Percentiles rank a stretch among this genome's conserved stretches.
These are phyloP conservation scores for Carex myosuroides DNA, from an alignment of 176 grass and related monocot species.

Conservation along the genomic window DNA sequence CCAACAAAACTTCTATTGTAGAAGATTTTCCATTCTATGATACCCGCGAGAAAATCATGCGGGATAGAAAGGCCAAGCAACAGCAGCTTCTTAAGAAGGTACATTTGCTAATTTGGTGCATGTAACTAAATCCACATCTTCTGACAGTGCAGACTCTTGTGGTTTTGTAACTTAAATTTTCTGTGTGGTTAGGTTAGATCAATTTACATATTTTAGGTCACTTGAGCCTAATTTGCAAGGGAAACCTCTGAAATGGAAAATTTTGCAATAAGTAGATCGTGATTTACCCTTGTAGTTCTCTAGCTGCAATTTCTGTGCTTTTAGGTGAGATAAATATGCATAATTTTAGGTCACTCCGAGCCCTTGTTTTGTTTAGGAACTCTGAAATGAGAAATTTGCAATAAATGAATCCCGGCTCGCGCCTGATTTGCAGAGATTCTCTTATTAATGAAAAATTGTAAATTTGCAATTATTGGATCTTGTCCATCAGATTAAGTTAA, in stretches of 20 bases:
- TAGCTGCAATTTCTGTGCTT: background rate
- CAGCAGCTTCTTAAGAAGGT: conserved; percentile 77
- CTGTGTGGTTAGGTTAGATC: background rate
- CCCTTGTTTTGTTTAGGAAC: background rate
- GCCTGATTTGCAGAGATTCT: background rate
- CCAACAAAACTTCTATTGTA: conserved; percentile 67
- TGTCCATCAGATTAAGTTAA: background rate
- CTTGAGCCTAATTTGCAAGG: background rate
- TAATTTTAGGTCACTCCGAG: background rate
- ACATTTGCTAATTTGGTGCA: background rate
- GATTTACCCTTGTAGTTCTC: background rate
- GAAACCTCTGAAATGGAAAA: background rate
- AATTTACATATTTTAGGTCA: background rate
- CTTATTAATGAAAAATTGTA: background rate
- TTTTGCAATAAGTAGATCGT: background rate
- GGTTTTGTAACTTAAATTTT: background rate
- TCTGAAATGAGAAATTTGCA: background rate
- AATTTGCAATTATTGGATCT: background rate
- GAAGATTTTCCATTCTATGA: conserved; percentile 88
- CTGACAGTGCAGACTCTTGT: background rate
- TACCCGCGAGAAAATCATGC: conserved; percentile 80
- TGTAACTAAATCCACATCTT: background rate
- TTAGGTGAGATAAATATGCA: background rate
- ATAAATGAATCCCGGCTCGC: background rate
- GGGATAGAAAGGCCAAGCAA: conserved; percentile 67